Evolutionary conservation across 2,329 filamentous ascomycete species (phyloP), one percentile per base, ranked within the genome.

Genomic region (Sporothrix pallida): DNA sequence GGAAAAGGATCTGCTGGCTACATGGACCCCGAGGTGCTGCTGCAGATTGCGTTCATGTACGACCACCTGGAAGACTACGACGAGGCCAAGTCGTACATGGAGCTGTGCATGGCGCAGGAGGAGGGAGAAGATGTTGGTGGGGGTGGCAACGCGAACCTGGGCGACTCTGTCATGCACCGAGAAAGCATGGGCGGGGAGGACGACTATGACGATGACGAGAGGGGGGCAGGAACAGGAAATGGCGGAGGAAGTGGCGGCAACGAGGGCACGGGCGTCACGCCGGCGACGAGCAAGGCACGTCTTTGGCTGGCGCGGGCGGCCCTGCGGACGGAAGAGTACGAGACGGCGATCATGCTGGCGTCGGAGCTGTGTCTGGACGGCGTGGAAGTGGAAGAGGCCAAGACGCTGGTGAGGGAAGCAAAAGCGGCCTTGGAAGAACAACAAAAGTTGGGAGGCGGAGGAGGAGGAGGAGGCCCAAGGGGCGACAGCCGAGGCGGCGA

Each of bases 281-380:
- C 91, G 4, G 94, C 95, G 20, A 99, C 96, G 8, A 96, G 93
- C 77, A 97, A 94, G 79, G 96, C 96, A 7, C 88, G 96, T 26
- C 90, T 98, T 86, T 99, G 96, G 96, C 88, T 99, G 73, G 96
- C 96, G 17, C 89, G 90, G 73, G 92, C 91, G 83, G 92, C 94
- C 13, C 92, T 97, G 83, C 87, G 89, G 52, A 88, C 88, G 12
- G 90, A 90, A 54, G 94, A 97, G 81, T 93, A 93, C 78, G 85
- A 87, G 46, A 88, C 92, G 23, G 93, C 94, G 3, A 92, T 92
- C 82, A 89, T 93, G 75, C 84, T 98, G 58, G 95, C 94, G 0
- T 94, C 91, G 75, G 96, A 99, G 82, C 85, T 99, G 63, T 98
- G 95, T 80, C 94, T 98, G 82, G 96, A 99, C 82, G 96, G 96